Base-by-base conservation (phyloP, 768 basidiomycete species). In the Lactarius quietus region DNA sequence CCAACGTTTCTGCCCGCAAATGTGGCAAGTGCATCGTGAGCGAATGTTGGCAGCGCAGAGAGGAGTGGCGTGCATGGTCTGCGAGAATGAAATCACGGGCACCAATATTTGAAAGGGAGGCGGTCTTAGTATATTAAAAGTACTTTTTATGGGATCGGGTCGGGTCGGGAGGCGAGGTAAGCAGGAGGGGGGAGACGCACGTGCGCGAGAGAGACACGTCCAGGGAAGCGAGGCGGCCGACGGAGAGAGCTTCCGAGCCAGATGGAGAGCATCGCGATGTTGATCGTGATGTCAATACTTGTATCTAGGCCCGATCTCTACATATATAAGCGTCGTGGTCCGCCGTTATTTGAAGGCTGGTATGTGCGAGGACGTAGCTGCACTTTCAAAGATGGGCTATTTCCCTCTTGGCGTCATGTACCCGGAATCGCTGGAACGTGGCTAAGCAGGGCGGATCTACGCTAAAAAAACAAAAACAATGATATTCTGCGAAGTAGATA, bases 21-120 rank as follows among this genome's bases (percentile, higher is more conserved):
- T 18, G 80, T 81, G 31, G 75, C 80, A 63, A 81, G 66, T 81
- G 80, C 74, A 81, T 79, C 15, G 73, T 79, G 28, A 80, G 73
- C 9, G 76, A 70, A 63, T 77, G 76, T 0, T 75, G 74, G 6
- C 77, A 72, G 28, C 73, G 73, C n/a, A 80, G 73, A 61, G 77
- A 79, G 59, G 66, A 59, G 58, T 79, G 76, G 1, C 80, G 80
- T 3, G 79, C 80, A 65, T 80, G 80, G 18, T 76, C 73, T 14
- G 74, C 73, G n/a, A 77, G 72, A 39, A 18, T 70, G 67, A 56
- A 71, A 35, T 56, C 58, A 33, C 58, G 23, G 55, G 54, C 31
- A 66, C 63, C 9, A 41, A 69, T 68, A 68, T 73, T 74, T 59
- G 73, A 62, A 76, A 68, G 72, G 75, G 58, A 14, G 38, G 15